Conservation (phyloP, 1,284 basidiomycete genomes). For the Sanghuangporus sanghuang region DNA sequence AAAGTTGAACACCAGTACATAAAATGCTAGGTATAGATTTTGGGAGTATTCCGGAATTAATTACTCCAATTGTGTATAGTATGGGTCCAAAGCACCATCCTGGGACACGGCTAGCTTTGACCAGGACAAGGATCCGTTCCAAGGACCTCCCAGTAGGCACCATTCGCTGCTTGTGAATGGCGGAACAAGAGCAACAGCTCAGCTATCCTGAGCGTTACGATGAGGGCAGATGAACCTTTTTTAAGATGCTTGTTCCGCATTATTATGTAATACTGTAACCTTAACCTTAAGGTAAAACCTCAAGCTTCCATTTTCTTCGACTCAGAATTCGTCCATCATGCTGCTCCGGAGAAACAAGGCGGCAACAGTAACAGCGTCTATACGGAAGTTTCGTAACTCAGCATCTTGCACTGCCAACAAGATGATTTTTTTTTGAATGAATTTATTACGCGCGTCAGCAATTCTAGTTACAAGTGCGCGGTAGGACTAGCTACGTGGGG, state of each 20-base stretch:
- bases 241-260: not conserved
- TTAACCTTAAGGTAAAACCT: not conserved
- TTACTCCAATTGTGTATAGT: constrained; percentile 23
- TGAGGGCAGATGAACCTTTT: not conserved
- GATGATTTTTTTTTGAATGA: no score
- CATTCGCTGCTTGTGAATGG: not conserved
- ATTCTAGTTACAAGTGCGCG: no score
- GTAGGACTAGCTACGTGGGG: no score
- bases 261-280: not conserved
- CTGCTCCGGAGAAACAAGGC: not conserved
- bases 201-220: not conserved
- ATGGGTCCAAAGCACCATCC: constrained; percentile 26
- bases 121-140: constrained; percentile 2
- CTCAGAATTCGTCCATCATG: not conserved
- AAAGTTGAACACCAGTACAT: constrained; percentile 16
- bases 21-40: constrained; percentile 13
- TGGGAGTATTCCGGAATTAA: constrained; percentile 22
- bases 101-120: constrained; percentile 21
- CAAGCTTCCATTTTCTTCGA: not conserved
- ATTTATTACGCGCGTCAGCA: no score
- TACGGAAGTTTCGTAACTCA: no score
- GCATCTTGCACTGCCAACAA: no score
- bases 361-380: no score
- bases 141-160: not conserved
- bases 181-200: not conserved